These are phyloP conservation scores for Hymenoscyphus salicellus DNA, from an alignment of 2,329 filamentous ascomycete species.

Conservation along the genomic window DNA sequence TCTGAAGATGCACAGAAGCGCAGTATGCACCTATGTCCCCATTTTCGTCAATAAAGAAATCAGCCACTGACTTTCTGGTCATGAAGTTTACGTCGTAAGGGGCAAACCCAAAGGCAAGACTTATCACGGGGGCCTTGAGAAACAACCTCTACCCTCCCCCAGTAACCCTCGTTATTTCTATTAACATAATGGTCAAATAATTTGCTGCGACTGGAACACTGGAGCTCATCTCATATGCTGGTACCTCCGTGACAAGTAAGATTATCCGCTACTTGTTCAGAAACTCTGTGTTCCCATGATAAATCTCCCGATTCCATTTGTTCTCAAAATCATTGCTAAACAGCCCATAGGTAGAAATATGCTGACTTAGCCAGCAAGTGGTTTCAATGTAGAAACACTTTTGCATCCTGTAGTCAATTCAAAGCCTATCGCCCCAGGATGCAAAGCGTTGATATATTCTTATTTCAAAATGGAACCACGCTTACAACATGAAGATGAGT, in stretches of 20 bases:
- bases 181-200: neutral
- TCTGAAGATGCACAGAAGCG: neutral
- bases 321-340: too few relatives aligned
- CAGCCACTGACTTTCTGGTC: too few relatives aligned
- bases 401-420: neutral
- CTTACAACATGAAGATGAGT: neutral
- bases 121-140: neutral
- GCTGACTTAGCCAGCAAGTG: neutral
- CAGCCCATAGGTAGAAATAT: neutral
- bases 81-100: neutral
- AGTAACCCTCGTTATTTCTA: neutral
- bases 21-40: neutral
- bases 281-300: neutral
- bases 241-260: neutral
- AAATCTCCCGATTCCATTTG: too few relatives aligned
- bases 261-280: neutral
- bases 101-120: neutral
- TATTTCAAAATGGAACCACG: neutral
- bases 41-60: too few relatives aligned
- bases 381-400: neutral
- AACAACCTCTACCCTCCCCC: neutral
- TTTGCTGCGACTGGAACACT: neutral
- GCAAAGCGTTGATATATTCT: neutral
- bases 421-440: neutral
- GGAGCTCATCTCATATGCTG: neutral